Base-by-base conservation (phyloP, 1,284 basidiomycete species). In the Trametes sp. region DNA sequence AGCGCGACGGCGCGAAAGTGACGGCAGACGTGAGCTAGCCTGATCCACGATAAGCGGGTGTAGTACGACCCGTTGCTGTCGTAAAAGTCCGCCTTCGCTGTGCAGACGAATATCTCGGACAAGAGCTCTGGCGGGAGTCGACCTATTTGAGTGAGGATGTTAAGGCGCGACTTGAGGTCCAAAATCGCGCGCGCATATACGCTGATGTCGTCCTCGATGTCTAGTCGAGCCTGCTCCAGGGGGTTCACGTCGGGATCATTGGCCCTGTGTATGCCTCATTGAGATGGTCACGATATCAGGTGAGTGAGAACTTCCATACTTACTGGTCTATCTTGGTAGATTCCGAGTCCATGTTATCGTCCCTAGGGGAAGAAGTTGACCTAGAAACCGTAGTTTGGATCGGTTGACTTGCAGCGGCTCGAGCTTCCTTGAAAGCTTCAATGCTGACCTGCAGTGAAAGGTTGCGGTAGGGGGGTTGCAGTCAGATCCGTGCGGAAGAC, bases 61-160 rank as follows among this genome's bases (percentile, higher is more conserved):
- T 28, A 8, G 14, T 4, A 7, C 4, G 38, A 19, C 38, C 16
- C 38, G n/a, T n/a, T n/a, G 16, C 16, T 24, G 5, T 28, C 31
- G 28, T 16, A 6, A 29, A 33, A 49, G 14, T 9, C 26, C 3
- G 9, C 28, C 28, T 33, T 31, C 8, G 29, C 19, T 3, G 3
- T 19, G 16, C n/a, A 21, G 28, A 46, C 33, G 24, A 60, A 42
- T 26, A 54, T 49, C 35, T 54, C 33, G 24, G 59, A 35, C 16
- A 60, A 13, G 8, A 60, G 45, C 16, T 60, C 59, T 8, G 41
- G 21, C 5, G 52, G 59, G 21, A 54, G 44, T 26, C 44, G 21
- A 24, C 41, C 26, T 11, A 53, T 33, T 10, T 21, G 36, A 2
- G 56, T 51, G 56, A 50, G 41, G 9, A 36, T 21, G 31, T 58